Percentiles rank a stretch among this genome's conserved stretches.
phyloP scores from a whole-genome alignment of 305 asterid species.

The Salvia sclarea region DNA sequence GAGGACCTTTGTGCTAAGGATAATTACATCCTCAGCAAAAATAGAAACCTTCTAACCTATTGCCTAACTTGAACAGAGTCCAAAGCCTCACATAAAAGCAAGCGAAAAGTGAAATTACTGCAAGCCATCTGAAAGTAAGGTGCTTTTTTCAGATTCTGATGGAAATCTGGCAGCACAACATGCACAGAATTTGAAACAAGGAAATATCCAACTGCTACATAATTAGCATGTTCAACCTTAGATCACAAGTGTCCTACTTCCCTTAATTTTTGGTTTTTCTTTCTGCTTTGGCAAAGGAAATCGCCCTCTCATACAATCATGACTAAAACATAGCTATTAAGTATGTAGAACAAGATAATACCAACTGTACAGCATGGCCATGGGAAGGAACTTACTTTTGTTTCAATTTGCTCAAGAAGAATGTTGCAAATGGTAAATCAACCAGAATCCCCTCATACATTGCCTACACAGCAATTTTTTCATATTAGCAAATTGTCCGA shows the following conservation, averaged over 20 bases:
- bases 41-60: neutral
- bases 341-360: conserved; percentile 20
- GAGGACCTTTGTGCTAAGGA: neutral
- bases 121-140: neutral
- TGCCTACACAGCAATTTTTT: conserved; percentile 53
- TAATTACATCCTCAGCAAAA: neutral
- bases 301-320: neutral
- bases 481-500: conserved; percentile 16
- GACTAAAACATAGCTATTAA: conserved; percentile 17
- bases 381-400: conserved; percentile 67
- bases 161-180: neutral
- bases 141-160: neutral
- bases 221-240: conserved; percentile 13
- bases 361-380: conserved; percentile 19
- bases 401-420: conserved; percentile 95
- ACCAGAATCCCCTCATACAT: conserved; percentile 98
- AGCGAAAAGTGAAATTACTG: neutral
- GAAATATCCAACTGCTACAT: neutral
- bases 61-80: neutral
- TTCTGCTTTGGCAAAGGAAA: neutral
- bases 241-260: conserved; percentile 19
- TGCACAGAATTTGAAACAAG: neutral
- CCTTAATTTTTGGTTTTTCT: neutral
- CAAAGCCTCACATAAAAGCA: neutral
- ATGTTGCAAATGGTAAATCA: conserved; percentile 97